phyloP scores from a whole-genome alignment of 2,329 filamentous ascomycete species.

The Xylaria multiplex region DNA sequence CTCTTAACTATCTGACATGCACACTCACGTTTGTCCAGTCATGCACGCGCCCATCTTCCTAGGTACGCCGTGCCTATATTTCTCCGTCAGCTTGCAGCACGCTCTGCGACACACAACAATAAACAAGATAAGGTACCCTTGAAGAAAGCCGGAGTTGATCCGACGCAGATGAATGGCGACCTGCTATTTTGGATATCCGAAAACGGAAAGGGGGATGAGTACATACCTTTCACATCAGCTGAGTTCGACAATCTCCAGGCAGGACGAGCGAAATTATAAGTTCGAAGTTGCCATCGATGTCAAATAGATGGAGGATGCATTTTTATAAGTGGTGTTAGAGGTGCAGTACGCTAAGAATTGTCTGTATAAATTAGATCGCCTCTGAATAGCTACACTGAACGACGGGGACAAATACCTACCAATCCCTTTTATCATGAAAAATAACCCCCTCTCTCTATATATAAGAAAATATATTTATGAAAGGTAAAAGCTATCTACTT shows the following conservation, averaged over 20 bases:
- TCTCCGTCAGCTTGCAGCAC: constrained; percentile 67
- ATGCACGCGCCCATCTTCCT: constrained; percentile 69
- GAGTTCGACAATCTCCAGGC: constrained; percentile 66
- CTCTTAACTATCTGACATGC: neutral
- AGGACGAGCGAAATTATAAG: constrained; percentile 58
- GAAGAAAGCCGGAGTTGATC: constrained; percentile 73
- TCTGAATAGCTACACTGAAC: neutral
- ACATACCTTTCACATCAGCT: constrained; percentile 65
- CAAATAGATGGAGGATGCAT: neutral
- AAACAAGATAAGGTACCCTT: constrained; percentile 82
- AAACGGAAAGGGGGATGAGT: constrained; percentile 63
- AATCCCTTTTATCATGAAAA: neutral
- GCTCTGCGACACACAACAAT: constrained; percentile 76
- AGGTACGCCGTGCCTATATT: constrained; percentile 81
- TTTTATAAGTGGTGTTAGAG: neutral
- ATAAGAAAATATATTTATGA: neutral
- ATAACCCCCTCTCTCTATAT: neutral
- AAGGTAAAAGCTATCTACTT: neutral
- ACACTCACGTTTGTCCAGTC: constrained; percentile 46
- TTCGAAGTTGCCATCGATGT: neutral
- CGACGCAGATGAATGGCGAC: constrained; percentile 57
- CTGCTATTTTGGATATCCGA: constrained; percentile 67
- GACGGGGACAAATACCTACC: neutral
- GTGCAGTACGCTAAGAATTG: neutral
- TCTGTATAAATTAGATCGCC: too few species aligned